Conservation (phyloP, 345 rosid species). For the Ricinus communis region DNA sequence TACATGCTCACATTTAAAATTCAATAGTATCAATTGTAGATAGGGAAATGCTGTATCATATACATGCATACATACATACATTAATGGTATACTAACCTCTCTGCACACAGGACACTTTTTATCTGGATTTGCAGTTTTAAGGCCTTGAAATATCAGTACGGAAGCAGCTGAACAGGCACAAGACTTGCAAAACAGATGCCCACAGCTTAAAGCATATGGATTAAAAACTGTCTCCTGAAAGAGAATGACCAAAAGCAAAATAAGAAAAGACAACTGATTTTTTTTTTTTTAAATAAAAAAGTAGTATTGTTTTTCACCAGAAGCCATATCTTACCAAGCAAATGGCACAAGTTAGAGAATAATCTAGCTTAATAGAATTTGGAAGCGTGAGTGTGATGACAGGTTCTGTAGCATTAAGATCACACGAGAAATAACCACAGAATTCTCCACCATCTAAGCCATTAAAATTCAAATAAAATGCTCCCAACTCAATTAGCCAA, state of each 20-base stretch:
- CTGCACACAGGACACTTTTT: slow-evolving; percentile 88
- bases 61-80: neutral
- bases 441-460: slow-evolving; percentile 47
- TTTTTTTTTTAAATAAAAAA: neutral
- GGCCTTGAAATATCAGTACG: slow-evolving; percentile 67
- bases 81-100: slow-evolving; percentile 55
- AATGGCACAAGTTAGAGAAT: slow-evolving; percentile 73
- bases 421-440: slow-evolving; percentile 56
- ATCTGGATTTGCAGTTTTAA: slow-evolving; percentile 54
- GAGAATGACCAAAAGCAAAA: neutral
- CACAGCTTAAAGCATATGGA: slow-evolving; percentile 82
- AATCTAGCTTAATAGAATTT: slow-evolving; percentile 64
- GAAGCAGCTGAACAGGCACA: slow-evolving; percentile 94
- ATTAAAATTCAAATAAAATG: slow-evolving; percentile 66
- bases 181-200: slow-evolving; percentile 86
- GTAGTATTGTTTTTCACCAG: neutral
- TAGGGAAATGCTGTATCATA: no score
- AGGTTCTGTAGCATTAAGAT: slow-evolving; percentile 48
- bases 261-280: neutral
- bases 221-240: slow-evolving; percentile 78
- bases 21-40: neutral
- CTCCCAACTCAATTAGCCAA: slow-evolving; percentile 94
- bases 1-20: no score
- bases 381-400: slow-evolving; percentile 61
- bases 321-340: slow-evolving; percentile 60